A percentile compares a stretch with the other conserved stretches of the same genome.
phyloP scores from a whole-genome alignment of 306 rosid species.

The Prunus kanzakura region DNA sequence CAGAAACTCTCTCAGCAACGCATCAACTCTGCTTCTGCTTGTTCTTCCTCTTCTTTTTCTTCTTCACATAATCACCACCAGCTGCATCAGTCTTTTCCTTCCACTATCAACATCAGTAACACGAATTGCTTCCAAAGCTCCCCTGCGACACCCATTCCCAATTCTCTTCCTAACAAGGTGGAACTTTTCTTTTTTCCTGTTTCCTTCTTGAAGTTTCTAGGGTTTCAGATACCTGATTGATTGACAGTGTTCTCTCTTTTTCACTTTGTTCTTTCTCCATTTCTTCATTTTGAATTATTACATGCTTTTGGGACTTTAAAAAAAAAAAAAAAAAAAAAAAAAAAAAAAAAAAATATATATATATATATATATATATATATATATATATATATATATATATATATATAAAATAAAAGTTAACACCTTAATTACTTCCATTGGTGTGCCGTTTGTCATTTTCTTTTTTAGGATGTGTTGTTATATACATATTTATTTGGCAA shows the following conservation, averaged over 20 bases:
- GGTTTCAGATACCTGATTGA: slow-evolving; percentile 4
- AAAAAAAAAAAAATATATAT: no score
- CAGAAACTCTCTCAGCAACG: slow-evolving; percentile 68
- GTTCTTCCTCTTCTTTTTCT: slow-evolving; percentile 27
- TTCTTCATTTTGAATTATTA: not conserved
- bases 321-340: no score
- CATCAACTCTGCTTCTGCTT: slow-evolving; percentile 25
- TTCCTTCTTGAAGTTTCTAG: not conserved
- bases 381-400: no score
- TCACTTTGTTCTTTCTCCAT: not conserved
- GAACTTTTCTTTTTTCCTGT: slow-evolving; percentile 11
- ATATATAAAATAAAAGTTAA: not conserved
- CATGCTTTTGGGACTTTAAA: not conserved
- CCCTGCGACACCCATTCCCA: slow-evolving; percentile 24
- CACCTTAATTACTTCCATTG: not conserved
- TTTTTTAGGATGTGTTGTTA: not conserved
- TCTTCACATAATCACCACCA: slow-evolving; percentile 1
- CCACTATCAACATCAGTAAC: slow-evolving; percentile 11
- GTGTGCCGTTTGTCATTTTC: not conserved
- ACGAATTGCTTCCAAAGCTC: slow-evolving; percentile 8
- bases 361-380: no score
- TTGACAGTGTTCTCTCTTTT: not conserved
- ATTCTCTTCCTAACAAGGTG: slow-evolving; percentile 35
- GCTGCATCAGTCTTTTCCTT: not conserved
- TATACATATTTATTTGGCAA: not conserved